Evolutionary conservation across 306 rosid genomes (phyloP).

Genomic region (Sicyos baderoa): DNA sequence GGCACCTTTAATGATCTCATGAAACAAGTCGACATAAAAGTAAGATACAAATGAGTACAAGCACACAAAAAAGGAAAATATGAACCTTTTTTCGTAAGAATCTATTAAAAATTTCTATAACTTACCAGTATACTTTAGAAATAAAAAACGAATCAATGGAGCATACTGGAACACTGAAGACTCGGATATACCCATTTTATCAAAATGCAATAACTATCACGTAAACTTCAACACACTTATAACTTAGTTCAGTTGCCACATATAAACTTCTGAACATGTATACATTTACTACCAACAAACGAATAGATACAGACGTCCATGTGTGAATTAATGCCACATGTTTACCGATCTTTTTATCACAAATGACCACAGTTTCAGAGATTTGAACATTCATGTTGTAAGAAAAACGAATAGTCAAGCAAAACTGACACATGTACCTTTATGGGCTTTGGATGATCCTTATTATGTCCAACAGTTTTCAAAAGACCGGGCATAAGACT

Average conservation of each 20-base stretch:
- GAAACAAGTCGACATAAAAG: background rate
- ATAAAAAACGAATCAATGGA: background rate
- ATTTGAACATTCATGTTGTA: background rate
- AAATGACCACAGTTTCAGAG: background rate
- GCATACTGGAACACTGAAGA: background rate
- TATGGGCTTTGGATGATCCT: conserved; percentile 92
- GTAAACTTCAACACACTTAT: background rate
- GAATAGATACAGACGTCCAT: background rate
- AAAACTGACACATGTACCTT: conserved; percentile 37
- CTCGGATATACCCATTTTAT: background rate
- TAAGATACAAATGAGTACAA: background rate
- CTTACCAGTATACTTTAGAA: background rate
- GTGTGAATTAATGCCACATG: background rate
- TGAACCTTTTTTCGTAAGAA: too few relatives aligned
- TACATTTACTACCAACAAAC: background rate
- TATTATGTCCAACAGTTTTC: conserved; percentile 79
- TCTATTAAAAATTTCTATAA: background rate
- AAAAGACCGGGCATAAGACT: conserved; percentile 85
- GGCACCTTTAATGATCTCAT: background rate
- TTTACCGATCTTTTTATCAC: background rate
- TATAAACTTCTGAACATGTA: conserved; percentile 2
- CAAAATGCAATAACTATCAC: conserved; percentile 3
- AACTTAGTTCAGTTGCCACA: background rate
- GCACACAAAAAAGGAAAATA: background rate
- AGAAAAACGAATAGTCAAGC: background rate